A percentile compares a stretch with the other conserved stretches of the same genome.
These are phyloP conservation scores for Aspergillus clavatus DNA, from an alignment of 2,329 filamentous ascomycete species.

Conservation along the genomic window DNA sequence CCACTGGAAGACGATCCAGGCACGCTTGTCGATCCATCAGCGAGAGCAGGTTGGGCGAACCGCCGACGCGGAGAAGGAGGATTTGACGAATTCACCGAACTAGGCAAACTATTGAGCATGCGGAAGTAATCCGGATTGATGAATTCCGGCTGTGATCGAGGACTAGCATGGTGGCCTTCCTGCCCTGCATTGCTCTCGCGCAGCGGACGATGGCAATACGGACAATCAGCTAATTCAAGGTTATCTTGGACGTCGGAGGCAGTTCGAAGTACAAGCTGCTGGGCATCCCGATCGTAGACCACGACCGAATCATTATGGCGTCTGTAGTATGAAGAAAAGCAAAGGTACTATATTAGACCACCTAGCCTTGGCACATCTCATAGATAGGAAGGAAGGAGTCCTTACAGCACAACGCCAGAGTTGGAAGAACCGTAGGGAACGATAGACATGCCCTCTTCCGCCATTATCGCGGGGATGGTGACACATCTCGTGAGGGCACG, in stretches of 20 bases:
- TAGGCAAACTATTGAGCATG: conserved; percentile 65
- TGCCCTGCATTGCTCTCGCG: conserved; percentile 46
- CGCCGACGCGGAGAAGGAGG: conserved; percentile 50
- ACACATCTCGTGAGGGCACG: conserved; percentile 12
- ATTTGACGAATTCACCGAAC: conserved; percentile 41
- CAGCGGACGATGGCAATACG: conserved; percentile 79
- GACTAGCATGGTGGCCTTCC: conserved; percentile 26
- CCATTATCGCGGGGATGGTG: conserved; percentile 24
- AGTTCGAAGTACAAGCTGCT: conserved; percentile 75
- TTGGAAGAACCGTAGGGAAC: conserved; percentile 40
- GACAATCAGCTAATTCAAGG: conserved; percentile 67
- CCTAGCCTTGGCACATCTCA: not conserved
- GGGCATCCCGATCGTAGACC: conserved; percentile 78
- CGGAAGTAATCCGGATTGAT: conserved; percentile 93
- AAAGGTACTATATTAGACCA: conserved; percentile 16
- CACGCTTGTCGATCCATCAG: conserved; percentile 44
- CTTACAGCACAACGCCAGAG: conserved; percentile 44
- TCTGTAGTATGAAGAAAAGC: conserved; percentile 49
- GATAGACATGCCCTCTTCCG: conserved; percentile 40
- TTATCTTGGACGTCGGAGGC: conserved; percentile 45
- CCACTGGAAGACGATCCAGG: conserved; percentile 46
- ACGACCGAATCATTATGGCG: conserved; percentile 91
- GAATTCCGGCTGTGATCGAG: conserved; percentile 56
- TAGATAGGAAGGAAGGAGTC: conserved; percentile 4
- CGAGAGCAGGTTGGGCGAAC: conserved; percentile 45